Base-by-base conservation (phyloP, 2,329 filamentous ascomycete species). In the Pezizomycotina sp. region DNA sequence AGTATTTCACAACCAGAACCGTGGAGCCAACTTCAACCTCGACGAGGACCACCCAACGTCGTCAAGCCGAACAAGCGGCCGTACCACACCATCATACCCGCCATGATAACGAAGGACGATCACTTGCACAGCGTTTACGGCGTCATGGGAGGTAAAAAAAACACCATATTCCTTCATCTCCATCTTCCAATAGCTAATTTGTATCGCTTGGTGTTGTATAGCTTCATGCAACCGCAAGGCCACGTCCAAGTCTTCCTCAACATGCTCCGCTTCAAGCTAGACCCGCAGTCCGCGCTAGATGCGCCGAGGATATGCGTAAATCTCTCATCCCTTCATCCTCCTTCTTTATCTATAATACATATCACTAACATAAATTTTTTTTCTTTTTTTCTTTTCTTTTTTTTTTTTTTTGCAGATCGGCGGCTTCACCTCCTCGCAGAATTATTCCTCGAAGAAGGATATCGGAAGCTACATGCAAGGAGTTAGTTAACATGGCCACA, bases 191-290 rank as follows among this genome's bases (percentile, higher is more conserved):
- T n/a, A n/a, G n/a, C n/a, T n/a, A n/a, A n/a, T n/a, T n/a, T n/a
- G n/a, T n/a, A n/a, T n/a, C n/a, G n/a, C n/a, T n/a, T n/a, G n/a
- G n/a, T n/a, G n/a, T n/a, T n/a, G n/a, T n/a, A n/a, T n/a, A n/a
- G n/a, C n/a, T 95, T 91, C 59, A 95, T 95, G 79, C 89, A 98
- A 60, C 89, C 89, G 0, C 89, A 95, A 58, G 89, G 86, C 14
- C 89, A 95, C 43, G 75, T 95, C 0, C 89, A 95, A 58, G 83
- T 92, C 1, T 60, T 98, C 6, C 64, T 95, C 2, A 92, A 91
- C 48, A 84, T 92, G 68, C 59, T 92, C 0, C 71, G 83, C 0
- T 92, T 84, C 50, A 72, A 74, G 2, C 64, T 82, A 34, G 77
- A 75, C 45, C 83, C 84, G 1, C 89, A 98, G 58, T 73, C 81